phyloP scores from a whole-genome alignment of 2,329 filamentous ascomycete genomes.

The Hirsutella thompsonii region DNA sequence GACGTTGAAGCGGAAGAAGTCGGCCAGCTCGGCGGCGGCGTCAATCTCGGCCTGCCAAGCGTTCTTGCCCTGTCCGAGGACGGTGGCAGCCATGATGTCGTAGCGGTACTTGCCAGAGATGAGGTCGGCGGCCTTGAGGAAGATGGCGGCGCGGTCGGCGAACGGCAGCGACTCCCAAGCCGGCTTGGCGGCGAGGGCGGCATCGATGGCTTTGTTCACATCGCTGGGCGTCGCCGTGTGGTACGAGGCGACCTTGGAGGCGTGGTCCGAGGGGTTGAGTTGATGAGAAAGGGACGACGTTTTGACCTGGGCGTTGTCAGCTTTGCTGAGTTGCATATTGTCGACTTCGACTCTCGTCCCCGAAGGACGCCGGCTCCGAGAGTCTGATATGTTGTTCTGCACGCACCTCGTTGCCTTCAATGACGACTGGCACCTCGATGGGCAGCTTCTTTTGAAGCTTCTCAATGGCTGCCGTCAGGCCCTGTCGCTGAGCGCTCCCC shows the following conservation, averaged over 20 bases:
- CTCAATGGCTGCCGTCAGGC: conserved; percentile 62
- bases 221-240: conserved; percentile 68
- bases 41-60: conserved; percentile 99
- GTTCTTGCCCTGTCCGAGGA: conserved; percentile 96
- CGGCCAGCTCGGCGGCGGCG: conserved; percentile 78
- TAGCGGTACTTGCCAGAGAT: conserved; percentile 89
- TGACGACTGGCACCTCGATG: conserved; percentile 67
- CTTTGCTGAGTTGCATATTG: not conserved
- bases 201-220: conserved; percentile 67
- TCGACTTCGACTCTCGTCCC: no score
- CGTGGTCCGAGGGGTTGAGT: conserved; percentile 72
- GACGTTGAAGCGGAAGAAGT: conserved; percentile 92
- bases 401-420: conserved; percentile 65
- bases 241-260: conserved; percentile 66
- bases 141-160: conserved; percentile 80
- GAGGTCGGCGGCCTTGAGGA: conserved; percentile 90
- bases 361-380: no score
- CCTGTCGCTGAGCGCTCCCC: conserved; percentile 65
- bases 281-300: conserved; percentile 56
- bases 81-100: conserved; percentile 90
- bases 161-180: conserved; percentile 83
- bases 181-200: conserved; percentile 74
- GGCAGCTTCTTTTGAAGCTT: conserved; percentile 55
- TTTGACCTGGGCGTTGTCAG: conserved; percentile 39
- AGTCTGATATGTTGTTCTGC: no score